Evolutionary conservation across 2,329 filamentous ascomycete species (phyloP), one percentile per base, ranked within the genome.

Genomic region (Penicillium sp.): DNA sequence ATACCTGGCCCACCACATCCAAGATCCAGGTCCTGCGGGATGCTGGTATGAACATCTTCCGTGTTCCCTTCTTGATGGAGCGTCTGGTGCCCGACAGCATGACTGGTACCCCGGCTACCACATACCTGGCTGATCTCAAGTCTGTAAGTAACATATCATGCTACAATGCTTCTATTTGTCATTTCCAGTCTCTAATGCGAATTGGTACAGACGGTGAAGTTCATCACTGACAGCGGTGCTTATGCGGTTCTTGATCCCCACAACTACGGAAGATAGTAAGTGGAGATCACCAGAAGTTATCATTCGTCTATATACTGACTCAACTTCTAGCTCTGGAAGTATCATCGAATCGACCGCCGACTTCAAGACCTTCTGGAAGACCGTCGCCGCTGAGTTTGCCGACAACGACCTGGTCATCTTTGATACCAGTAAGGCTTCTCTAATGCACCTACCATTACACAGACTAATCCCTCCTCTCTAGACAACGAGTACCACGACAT

Each of bases 401-500:
- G 67, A 69, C 69, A 85, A 88, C 72, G 66, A 74, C 49, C 77
- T 78, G 42, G 85, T 88, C 67, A 79, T 88, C 68, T 87, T 87
- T 60, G 85, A 88, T 73, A 87, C 83, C 62, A 88, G 69, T 73
- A 64, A 53, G 67, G 5, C 10, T 33, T 33, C 23, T 26, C 16
- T 13, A 27, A 19, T 13, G 21, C 21, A 29, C 11, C 19, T 9
- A 29, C 10, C 27, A 25, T 42, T 19, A 3, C 39, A 23, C 5
- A 58, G 47, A 60, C 33, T 43, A 58, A 31, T 58, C 63, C 62
- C n/a, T 1, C 11, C 23, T 43, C 33, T 37, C 13, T 68, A 77
- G 66, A 88, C 80, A 88, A 88, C 72, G 85, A 88, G 77, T 87
- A 85, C 72, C 78, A 88, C 70, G 81, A 82, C 69, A 85, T 87